A percentile compares a stretch with the other conserved stretches of the same genome.
These are phyloP conservation scores for Mycena latifolia DNA, from an alignment of 768 basidiomycete species.

Conservation along the genomic window DNA sequence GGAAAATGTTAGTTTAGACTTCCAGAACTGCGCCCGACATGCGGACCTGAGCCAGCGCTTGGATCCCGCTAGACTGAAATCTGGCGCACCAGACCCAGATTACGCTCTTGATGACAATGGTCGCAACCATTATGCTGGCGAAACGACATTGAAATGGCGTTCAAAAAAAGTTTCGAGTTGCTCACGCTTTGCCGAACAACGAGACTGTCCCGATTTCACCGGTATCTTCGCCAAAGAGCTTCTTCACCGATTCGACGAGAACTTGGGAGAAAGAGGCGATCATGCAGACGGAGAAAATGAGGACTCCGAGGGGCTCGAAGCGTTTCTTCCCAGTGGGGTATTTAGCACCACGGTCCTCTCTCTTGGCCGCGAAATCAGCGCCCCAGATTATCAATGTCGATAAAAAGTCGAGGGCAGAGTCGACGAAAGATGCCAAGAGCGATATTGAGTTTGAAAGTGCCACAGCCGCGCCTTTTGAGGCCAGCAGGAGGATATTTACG, in stretches of 20 bases:
- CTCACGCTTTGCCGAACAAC: constrained; percentile 33
- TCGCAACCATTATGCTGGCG: constrained; percentile 31
- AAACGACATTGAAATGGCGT: not conserved
- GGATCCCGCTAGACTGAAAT: constrained; percentile 30
- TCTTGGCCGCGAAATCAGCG: constrained; percentile 32
- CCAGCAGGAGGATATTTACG: constrained; percentile 33
- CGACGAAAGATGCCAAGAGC: constrained; percentile 37
- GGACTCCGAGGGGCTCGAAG: constrained; percentile 37
- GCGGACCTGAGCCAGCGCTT: constrained; percentile 35
- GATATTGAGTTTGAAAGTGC: constrained; percentile 34
- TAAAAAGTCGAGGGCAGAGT: constrained; percentile 35
- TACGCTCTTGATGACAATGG: constrained; percentile 30
- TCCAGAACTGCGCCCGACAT: not conserved
- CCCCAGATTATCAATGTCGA: constrained; percentile 37
- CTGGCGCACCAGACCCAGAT: constrained; percentile 36
- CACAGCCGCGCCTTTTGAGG: constrained; percentile 31
- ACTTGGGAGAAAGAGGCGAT: constrained; percentile 37
- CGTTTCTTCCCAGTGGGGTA: constrained; percentile 37
- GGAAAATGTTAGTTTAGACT: not conserved
- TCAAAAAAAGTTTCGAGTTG: not conserved
- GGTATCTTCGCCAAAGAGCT: constrained; percentile 26
- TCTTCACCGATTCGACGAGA: constrained; percentile 29
- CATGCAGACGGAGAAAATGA: constrained; percentile 38
- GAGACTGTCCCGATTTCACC: constrained; percentile 33
- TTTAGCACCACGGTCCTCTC: constrained; percentile 28